Conservation (phyloP, 2,329 filamentous ascomycete genomes). For the Cladosporium oxysporum region DNA sequence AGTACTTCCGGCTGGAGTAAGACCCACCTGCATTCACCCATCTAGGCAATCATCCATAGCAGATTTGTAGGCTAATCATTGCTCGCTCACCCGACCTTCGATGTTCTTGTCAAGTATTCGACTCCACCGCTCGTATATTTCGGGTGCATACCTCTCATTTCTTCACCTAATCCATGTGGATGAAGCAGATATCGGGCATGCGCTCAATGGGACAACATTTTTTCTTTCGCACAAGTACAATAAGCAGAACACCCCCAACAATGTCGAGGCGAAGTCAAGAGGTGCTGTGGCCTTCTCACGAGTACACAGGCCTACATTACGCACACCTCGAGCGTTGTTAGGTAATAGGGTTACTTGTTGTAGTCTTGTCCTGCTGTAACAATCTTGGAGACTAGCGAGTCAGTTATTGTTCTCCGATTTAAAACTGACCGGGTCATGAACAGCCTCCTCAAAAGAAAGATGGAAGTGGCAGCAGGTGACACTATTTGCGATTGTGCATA, state of each 20-base stretch:
- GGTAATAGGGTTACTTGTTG: neutral
- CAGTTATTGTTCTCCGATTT: neutral
- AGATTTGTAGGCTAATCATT: neutral
- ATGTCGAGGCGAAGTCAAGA: neutral
- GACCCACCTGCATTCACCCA: neutral
- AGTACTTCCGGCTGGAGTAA: neutral
- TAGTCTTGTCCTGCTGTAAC: neutral
- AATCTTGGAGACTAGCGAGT: neutral
- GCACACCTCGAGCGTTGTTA: neutral
- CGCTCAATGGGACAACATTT: no score
- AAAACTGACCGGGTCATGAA: neutral
- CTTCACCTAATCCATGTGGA: no score
- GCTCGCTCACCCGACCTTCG: neutral
- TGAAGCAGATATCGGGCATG: no score
- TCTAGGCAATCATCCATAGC: neutral
- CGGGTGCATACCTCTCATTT: neutral
- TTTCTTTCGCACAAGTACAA: neutral
- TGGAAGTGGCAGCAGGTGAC: neutral
- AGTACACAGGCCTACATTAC: neutral
- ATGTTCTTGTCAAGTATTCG: neutral
- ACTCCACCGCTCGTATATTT: neutral
- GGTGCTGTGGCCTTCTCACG: neutral
- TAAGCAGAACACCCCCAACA: neutral
- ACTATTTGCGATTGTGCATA: neutral
- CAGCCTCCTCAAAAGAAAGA: neutral